Evolutionary conservation across 2,329 filamentous ascomycete genomes (phyloP).

Genomic region (Didymella glomerata): DNA sequence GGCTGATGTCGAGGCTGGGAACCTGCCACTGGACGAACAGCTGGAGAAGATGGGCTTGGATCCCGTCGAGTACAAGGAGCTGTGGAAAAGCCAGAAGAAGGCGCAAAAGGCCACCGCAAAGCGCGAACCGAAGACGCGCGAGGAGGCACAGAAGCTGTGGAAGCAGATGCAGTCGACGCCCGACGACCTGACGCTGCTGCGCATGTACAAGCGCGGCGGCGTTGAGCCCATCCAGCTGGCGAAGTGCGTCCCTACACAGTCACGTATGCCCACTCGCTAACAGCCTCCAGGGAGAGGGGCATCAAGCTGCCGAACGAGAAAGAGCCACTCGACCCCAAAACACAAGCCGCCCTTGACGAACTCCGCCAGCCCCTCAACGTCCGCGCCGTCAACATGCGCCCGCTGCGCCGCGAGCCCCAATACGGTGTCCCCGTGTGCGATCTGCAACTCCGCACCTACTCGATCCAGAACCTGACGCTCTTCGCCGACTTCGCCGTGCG

Average conservation of each 20-base stretch:
- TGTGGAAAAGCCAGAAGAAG: constrained; percentile 39
- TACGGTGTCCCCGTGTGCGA: constrained; percentile 87
- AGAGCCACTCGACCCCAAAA: constrained; percentile 39
- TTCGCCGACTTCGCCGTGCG: constrained; percentile 94
- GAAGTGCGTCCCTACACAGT: constrained; percentile 34
- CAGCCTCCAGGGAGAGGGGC: constrained; percentile 36
- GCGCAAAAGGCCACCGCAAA: constrained; percentile 29
- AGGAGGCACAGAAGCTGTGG: constrained; percentile 42
- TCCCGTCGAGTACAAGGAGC: constrained; percentile 40
- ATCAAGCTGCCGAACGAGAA: constrained; percentile 45
- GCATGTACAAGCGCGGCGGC: constrained; percentile 44
- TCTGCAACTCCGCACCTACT: constrained; percentile 92
- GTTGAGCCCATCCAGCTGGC: constrained; percentile 48
- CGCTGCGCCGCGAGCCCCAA: constrained; percentile 76
- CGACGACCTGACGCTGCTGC: constrained; percentile 42
- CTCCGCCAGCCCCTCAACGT: constrained; percentile 71
- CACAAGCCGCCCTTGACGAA: constrained; percentile 42
- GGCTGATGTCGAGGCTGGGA: constrained; percentile 32
- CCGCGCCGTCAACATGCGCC: constrained; percentile 85
- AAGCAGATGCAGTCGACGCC: constrained; percentile 42
- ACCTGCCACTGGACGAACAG: constrained; percentile 38
- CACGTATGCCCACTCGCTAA: background rate
- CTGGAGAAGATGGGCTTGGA: constrained; percentile 42
- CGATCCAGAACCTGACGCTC: constrained; percentile 87
- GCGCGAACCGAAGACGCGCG: constrained; percentile 42